Evolutionary conservation across 345 rosid genomes (phyloP).

Genomic region (Camelina hispida): DNA sequence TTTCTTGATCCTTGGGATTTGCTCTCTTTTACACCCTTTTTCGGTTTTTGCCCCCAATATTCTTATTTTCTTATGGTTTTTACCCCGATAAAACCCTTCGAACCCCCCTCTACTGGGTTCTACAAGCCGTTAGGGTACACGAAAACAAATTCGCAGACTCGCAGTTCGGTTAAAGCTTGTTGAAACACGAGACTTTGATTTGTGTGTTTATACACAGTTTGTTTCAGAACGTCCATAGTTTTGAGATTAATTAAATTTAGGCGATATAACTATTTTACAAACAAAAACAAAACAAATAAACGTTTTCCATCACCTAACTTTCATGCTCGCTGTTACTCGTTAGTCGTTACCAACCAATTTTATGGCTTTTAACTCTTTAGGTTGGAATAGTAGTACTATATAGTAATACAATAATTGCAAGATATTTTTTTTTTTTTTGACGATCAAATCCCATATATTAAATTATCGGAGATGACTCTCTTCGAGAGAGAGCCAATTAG

Average conservation of each 20-base stretch:
- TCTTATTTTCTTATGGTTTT: conserved; percentile 22
- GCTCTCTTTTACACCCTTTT: conserved; percentile 6
- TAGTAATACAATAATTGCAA: neutral
- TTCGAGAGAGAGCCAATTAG: too few species aligned
- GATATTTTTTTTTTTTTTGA: neutral
- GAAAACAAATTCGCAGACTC: neutral
- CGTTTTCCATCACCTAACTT: conserved; percentile 24
- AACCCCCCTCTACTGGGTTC: too few species aligned
- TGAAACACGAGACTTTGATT: conserved; percentile 31
- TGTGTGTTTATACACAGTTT: neutral
- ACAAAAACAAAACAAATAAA: neutral
- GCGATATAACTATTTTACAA: neutral
- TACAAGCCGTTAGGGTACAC: neutral
- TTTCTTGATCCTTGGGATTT: conserved; percentile 45
- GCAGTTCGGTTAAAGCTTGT: neutral
- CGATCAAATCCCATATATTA: too few species aligned
- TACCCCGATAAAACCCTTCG: neutral
- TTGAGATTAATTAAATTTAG: neutral
- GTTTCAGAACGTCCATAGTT: neutral
- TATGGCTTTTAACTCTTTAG: conserved; percentile 26
- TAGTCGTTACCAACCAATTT: conserved; percentile 27
- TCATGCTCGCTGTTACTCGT: conserved; percentile 23
- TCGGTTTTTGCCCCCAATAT: neutral
- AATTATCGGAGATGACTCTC: too few species aligned
- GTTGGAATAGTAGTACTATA: neutral